Percentiles rank a stretch among this genome's conserved stretches.
These are phyloP conservation scores for Penicillium sp. DNA, from an alignment of 2,329 filamentous ascomycete genomes.

Conservation along the genomic window DNA sequence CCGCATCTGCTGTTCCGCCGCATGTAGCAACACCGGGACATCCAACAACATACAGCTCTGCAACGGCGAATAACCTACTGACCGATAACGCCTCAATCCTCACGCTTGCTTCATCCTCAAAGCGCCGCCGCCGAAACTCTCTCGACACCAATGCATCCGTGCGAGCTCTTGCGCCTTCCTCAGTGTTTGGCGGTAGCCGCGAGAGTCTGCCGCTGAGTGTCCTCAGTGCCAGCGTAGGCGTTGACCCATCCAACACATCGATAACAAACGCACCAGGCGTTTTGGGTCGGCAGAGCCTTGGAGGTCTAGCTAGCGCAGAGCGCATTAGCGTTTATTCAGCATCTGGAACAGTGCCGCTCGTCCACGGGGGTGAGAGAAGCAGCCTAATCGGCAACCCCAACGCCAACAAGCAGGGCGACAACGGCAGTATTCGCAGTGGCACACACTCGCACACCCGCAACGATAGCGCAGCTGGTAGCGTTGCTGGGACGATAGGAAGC, in stretches of 20 bases:
- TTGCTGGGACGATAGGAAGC: slow-evolving; percentile 41
- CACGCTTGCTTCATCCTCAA: slow-evolving; percentile 62
- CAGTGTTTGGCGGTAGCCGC: slow-evolving; percentile 60
- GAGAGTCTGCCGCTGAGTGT: slow-evolving; percentile 62
- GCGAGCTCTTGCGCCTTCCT: slow-evolving; percentile 60
- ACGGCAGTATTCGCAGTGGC: slow-evolving; percentile 73
- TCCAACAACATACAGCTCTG: slow-evolving; percentile 56
- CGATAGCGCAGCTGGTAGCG: slow-evolving; percentile 77
- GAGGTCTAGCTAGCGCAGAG: slow-evolving; percentile 55
- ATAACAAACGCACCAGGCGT: slow-evolving; percentile 37
- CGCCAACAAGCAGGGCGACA: slow-evolving; percentile 62
- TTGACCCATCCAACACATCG: slow-evolving; percentile 40
- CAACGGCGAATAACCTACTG: slow-evolving; percentile 61
- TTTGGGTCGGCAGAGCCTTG: slow-evolving; percentile 48
- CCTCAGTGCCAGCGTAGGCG: slow-evolving; percentile 50
- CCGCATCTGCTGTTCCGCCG: slow-evolving; percentile 58
- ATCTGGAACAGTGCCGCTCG: slow-evolving; percentile 58
- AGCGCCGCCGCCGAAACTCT: slow-evolving; percentile 60
- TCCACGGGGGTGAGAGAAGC: slow-evolving; percentile 67
- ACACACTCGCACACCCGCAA: slow-evolving; percentile 71
- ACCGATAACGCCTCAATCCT: slow-evolving; percentile 64
- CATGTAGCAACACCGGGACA: slow-evolving; percentile 52
- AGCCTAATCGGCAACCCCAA: slow-evolving; percentile 60
- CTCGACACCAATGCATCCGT: slow-evolving; percentile 65
- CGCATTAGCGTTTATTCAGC: slow-evolving; percentile 70